Percentiles rank a stretch among this genome's conserved stretches.
Evolutionary conservation across 1,139 yeast species (phyloP).

Genomic region (Candida labiduridarum): DNA sequence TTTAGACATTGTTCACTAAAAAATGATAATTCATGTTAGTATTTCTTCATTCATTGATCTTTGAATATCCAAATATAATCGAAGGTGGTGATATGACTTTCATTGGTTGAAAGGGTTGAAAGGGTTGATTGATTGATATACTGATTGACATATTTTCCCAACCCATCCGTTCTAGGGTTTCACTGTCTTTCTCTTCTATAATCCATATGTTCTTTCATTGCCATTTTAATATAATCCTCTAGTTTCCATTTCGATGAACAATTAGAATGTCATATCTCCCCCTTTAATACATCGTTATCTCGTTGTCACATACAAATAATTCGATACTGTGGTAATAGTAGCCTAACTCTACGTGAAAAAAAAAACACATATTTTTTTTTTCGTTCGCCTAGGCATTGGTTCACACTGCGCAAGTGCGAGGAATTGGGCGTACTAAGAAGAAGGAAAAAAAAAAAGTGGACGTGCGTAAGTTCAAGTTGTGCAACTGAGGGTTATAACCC

Average conservation of each 20-base stretch:
- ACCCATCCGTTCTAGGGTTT: neutral
- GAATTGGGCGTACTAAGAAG: neutral
- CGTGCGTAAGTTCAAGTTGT: neutral
- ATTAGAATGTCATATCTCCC: neutral
- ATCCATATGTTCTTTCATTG: neutral
- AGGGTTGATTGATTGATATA: neutral
- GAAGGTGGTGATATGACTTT: too few relatives aligned
- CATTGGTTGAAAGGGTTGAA: too few relatives aligned
- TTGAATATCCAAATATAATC: neutral
- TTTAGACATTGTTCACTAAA: constrained; percentile 73
- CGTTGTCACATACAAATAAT: constrained; percentile 7
- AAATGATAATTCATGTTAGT: constrained; percentile 27
- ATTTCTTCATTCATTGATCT: constrained; percentile 11
- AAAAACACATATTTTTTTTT: constrained; percentile 4
- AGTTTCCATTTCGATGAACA: neutral
- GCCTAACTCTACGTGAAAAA: neutral
- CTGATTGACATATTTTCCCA: neutral
- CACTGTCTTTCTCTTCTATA: neutral
- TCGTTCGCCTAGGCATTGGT: neutral
- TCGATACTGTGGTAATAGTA: constrained; percentile 6
- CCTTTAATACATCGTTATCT: neutral
- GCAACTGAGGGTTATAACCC: constrained; percentile 7
- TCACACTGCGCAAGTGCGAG: neutral
- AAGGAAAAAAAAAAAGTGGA: neutral
- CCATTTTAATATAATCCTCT: neutral